These are phyloP conservation scores for Cryptococcus sp. DNA, from an alignment of 1,284 basidiomycete species.

Conservation along the genomic window DNA sequence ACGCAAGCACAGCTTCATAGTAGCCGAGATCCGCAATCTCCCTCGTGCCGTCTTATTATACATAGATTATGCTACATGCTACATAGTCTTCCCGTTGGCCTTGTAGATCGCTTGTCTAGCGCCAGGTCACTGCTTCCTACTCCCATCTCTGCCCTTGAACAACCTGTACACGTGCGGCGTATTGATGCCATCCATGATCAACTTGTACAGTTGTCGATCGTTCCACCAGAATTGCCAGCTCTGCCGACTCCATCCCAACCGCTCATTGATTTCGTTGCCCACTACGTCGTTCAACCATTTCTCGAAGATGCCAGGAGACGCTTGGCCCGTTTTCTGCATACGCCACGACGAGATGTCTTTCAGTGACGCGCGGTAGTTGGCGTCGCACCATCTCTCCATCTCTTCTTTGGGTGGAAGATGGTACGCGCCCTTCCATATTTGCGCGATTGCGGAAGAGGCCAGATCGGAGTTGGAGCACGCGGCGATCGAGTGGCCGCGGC, in stretches of 20 bases:
- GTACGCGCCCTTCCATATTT: constrained; percentile 14
- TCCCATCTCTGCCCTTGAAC: constrained; percentile 13
- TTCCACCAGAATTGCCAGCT: constrained; percentile 23
- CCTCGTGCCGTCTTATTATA: too few relatives aligned
- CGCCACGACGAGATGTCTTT: constrained; percentile 3
- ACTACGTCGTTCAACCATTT: constrained; percentile 15
- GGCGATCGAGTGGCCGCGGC: constrained; percentile 12
- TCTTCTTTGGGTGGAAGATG: constrained; percentile 3
- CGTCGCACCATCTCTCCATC: constrained; percentile 16
- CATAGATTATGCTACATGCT: too few relatives aligned
- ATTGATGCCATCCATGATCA: constrained; percentile 17
- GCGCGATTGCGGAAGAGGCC: constrained; percentile 14
- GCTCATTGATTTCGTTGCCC: constrained; percentile 16
- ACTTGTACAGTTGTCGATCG: constrained; percentile 11
- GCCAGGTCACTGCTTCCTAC: constrained; percentile 16
- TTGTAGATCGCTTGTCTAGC: constrained; percentile 9
- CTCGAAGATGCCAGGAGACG: constrained; percentile 5
- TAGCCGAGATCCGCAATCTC: too few relatives aligned
- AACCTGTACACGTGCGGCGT: constrained; percentile 17
- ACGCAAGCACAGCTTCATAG: too few relatives aligned
- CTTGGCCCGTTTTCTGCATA: constrained; percentile 4
- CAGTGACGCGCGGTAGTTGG: constrained; percentile 5
- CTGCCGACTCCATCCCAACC: constrained; percentile 17
- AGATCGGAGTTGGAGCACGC: constrained; percentile 17
- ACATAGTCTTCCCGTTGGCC: constrained; percentile 6